Conservation (phyloP, 2,329 filamentous ascomycete genomes). For the Magnaporthales sp. region DNA sequence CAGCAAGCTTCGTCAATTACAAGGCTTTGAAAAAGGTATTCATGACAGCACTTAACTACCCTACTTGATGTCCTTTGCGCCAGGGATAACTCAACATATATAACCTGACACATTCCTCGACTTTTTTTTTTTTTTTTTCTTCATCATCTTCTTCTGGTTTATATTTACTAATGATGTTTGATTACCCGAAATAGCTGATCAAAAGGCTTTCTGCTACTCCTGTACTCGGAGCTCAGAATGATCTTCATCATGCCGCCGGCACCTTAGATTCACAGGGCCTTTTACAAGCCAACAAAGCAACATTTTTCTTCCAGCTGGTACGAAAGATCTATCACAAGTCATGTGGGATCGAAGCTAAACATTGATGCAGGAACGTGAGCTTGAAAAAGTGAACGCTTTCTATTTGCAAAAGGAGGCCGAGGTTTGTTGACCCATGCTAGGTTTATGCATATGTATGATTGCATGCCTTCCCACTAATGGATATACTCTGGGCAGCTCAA, state of each 20-base stretch:
- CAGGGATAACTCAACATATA: neutral
- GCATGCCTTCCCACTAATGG: conserved; percentile 7
- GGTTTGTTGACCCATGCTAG: conserved; percentile 41
- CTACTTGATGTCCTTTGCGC: neutral
- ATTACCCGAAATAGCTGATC: conserved; percentile 62
- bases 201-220: conserved; percentile 95
- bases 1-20: conserved; percentile 98
- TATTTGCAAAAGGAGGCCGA: conserved; percentile 98
- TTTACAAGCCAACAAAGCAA: conserved; percentile 93
- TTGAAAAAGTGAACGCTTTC: conserved; percentile 97
- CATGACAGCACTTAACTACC: neutral
- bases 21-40: conserved; percentile 90
- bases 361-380: conserved; percentile 70
- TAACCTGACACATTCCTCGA: no score
- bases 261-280: conserved; percentile 72
- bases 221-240: conserved; percentile 68
- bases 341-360: conserved; percentile 17
- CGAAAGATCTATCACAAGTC: conserved; percentile 19
- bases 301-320: conserved; percentile 97
- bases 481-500: conserved; percentile 57
- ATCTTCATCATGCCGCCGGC: conserved; percentile 36
- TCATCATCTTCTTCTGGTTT: neutral
- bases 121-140: neutral
- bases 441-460: neutral
- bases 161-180: conserved; percentile 18